Base-by-base conservation (phyloP, 352 stramenopile species). In the Phytophthora multivora region DNA sequence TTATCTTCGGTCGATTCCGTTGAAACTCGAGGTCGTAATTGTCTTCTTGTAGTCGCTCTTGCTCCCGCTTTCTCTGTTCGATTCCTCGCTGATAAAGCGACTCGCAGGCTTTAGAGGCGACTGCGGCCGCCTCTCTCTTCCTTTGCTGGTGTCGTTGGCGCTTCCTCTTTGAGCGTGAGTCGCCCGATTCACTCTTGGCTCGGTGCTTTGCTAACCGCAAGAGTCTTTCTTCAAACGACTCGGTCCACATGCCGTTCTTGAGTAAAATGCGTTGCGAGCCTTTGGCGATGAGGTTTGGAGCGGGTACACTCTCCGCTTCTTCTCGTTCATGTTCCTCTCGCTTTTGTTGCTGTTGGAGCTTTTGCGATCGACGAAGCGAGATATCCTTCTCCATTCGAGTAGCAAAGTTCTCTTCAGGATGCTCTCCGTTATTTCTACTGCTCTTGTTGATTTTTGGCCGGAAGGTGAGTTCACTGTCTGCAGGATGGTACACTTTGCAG, bases 231-330 rank as follows among this genome's bases (percentile, higher is more conserved):
- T 79, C 58, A 3, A 75, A 46, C 0, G 77, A 56, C 40, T 87
- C 77, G 18, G 76, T 57, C 77, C 73, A 86, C 40, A 79, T 61
- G 2, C 80, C 80, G 55, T 82, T 87, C 21, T 65, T 60, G n/a
- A 83, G 61, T 5, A 89, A 63, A 67, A 89, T 87, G 4, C 46
- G 57, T 21, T 76, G 54, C 1, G 80, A 89, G 0, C 80, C 80
- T 53, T 77, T 82, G 1, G 67, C 77, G 2, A 89, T 63, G 4
- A 85, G 54, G 3, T 73, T 58, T 16, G 49, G 46, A 8, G 41
- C 25, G 13, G 40, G 23, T 10, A 42, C 31, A n/a, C 31, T 71
- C 3, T 53, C 46, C 9, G 12, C 23, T 47, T 73, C 50, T 49
- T 69, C 49, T 28, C 51, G 25, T 26, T 75, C 50, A 15, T 70